phyloP scores from a whole-genome alignment of 2,329 filamentous ascomycete species.

The Fusarium avenaceum region DNA sequence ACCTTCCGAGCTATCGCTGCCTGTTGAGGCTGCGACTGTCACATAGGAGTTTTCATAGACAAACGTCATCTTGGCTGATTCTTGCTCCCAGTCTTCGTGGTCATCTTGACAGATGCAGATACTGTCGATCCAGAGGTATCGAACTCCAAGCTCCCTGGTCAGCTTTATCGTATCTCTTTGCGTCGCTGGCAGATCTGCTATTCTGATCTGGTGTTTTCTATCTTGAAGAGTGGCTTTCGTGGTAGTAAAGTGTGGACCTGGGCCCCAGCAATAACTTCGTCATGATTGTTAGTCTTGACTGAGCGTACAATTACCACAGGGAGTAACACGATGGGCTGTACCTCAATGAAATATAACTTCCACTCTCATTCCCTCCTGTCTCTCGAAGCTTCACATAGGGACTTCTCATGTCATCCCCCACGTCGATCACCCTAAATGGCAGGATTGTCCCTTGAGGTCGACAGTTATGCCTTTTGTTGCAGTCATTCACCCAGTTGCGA shows the following conservation, averaged over 20 bases:
- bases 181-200: not conserved
- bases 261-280: constrained; percentile 12
- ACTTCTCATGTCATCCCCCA: not conserved
- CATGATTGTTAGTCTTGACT: not conserved
- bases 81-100: constrained; percentile 6
- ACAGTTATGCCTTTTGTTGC: not conserved
- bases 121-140: constrained; percentile 19
- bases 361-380: not conserved
- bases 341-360: constrained; percentile 12
- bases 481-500: not conserved
- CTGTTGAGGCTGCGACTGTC: not conserved
- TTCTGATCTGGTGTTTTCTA: not conserved
- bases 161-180: not conserved
- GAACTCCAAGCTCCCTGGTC: rapidly evolving
- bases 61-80: not conserved
- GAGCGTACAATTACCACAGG: not conserved
- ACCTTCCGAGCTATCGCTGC: not conserved
- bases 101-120: constrained; percentile 16
- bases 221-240: constrained; percentile 12
- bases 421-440: constrained; percentile 7
- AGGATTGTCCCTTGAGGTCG: not conserved
- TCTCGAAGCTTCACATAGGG: constrained; percentile 3
- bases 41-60: not conserved
- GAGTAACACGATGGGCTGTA: not conserved
- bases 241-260: not conserved